Percentiles rank a stretch among this genome's conserved stretches.
These are phyloP conservation scores for Peniophora sp. DNA, from an alignment of 1,284 basidiomycete genomes.

Conservation along the genomic window DNA sequence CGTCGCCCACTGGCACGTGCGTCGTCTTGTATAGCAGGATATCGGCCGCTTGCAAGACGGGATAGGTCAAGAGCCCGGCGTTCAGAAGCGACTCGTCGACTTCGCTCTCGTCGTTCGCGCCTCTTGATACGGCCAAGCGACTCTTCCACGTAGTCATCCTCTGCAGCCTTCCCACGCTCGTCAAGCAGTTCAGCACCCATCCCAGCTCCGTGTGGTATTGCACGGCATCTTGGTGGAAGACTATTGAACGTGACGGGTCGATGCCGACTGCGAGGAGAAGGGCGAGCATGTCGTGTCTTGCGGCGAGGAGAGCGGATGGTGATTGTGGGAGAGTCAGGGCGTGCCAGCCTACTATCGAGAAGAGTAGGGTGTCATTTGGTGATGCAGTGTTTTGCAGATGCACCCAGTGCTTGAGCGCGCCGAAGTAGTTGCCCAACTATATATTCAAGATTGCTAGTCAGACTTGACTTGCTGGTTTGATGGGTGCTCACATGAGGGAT, in stretches of 20 bases:
- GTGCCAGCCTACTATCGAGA: conserved; percentile 89
- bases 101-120: conserved; percentile 67
- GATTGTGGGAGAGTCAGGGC: conserved; percentile 88
- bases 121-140: conserved; percentile 67
- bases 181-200: conserved; percentile 86
- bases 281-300: conserved; percentile 77
- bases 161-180: conserved; percentile 75
- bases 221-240: conserved; percentile 91
- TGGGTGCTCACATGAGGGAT: conserved; percentile 65
- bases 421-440: conserved; percentile 90
- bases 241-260: conserved; percentile 65
- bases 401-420: conserved; percentile 87
- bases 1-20: conserved; percentile 92
- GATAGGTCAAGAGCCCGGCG: conserved; percentile 86
- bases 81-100: conserved; percentile 79
- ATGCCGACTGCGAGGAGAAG: conserved; percentile 81
- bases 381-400: conserved; percentile 59
- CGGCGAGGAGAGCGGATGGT: conserved; percentile 50
- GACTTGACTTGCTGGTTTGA: background rate
- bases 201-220: conserved; percentile 82
- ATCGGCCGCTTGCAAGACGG: conserved; percentile 91
- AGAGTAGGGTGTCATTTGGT: conserved; percentile 61
- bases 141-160: conserved; percentile 97
- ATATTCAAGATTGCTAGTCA: conserved; percentile 3
- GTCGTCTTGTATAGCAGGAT: conserved; percentile 87